Evolutionary conservation across 495 filamentous ascomycete species (phyloP).

Genomic region (Penicillium arizonense): DNA sequence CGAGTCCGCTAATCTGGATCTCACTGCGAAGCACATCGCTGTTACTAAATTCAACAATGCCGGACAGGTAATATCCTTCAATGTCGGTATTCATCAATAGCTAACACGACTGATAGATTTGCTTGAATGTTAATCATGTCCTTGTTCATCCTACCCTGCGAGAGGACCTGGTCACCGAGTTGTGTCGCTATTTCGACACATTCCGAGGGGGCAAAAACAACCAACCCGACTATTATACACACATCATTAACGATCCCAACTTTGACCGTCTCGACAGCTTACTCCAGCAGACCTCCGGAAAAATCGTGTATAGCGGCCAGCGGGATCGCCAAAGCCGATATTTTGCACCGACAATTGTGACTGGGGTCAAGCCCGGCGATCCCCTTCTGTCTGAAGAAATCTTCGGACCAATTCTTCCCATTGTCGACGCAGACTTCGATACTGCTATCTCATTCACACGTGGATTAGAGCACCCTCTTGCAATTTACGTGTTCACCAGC

Average conservation of each 20-base stretch:
- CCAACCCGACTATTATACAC: slow-evolving; percentile 60
- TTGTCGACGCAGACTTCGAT: slow-evolving; percentile 67
- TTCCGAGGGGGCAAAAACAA: slow-evolving; percentile 64
- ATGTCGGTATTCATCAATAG: too few species aligned
- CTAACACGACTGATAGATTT: slow-evolving; percentile 42
- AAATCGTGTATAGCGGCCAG: slow-evolving; percentile 71
- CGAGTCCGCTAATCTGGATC: slow-evolving; percentile 66
- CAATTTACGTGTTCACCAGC: slow-evolving; percentile 74
- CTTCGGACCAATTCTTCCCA: slow-evolving; percentile 80
- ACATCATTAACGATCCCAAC: slow-evolving; percentile 75
- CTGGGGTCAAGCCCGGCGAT: slow-evolving; percentile 63
- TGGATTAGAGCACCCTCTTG: slow-evolving; percentile 60
- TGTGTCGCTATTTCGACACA: slow-evolving; percentile 59
- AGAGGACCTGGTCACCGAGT: slow-evolving; percentile 61
- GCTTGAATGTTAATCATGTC: slow-evolving; percentile 80
- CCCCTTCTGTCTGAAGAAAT: slow-evolving; percentile 73
- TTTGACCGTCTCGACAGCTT: slow-evolving; percentile 77
- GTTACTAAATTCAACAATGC: slow-evolving; percentile 79
- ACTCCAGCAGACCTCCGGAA: slow-evolving; percentile 67
- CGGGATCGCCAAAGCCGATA: slow-evolving; percentile 64
- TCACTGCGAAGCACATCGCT: slow-evolving; percentile 72
- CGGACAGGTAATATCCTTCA: slow-evolving; percentile 53
- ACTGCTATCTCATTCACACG: slow-evolving; percentile 69
- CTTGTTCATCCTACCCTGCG: slow-evolving; percentile 69
- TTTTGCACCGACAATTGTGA: slow-evolving; percentile 77